These are phyloP conservation scores for Fistulina hepatica DNA, from an alignment of 1,284 basidiomycete genomes.

Conservation along the genomic window DNA sequence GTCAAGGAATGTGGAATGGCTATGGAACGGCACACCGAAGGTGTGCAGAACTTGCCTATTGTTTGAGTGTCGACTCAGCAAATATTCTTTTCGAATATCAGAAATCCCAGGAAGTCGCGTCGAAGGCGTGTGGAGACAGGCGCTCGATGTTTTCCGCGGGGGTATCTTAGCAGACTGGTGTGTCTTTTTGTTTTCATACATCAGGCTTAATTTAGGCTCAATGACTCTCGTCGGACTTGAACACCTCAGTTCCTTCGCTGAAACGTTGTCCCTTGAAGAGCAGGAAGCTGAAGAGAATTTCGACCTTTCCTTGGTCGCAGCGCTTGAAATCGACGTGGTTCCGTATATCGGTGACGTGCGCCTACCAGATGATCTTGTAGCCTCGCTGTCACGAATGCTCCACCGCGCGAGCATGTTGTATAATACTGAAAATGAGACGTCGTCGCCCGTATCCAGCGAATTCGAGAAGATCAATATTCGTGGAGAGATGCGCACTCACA, in stretches of 20 bases:
- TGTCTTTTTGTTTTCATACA: slow-evolving; percentile 16
- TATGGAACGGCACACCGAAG: slow-evolving; percentile 35
- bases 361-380: slow-evolving; percentile 66
- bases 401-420: slow-evolving; percentile 70
- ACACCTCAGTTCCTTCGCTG: slow-evolving; percentile 43
- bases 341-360: slow-evolving; percentile 61
- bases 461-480: neutral
- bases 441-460: neutral
- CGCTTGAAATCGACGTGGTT: slow-evolving; percentile 70
- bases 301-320: slow-evolving; percentile 70
- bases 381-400: slow-evolving; percentile 61
- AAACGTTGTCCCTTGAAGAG: slow-evolving; percentile 46
- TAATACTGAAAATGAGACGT: slow-evolving; percentile 22
- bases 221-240: too few relatives aligned
- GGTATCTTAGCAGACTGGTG: slow-evolving; percentile 81
- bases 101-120: slow-evolving; percentile 49
- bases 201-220: slow-evolving; percentile 2
- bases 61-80: neutral
- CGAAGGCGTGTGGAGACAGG: slow-evolving; percentile 75
- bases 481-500: slow-evolving; percentile 19
- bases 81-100: slow-evolving; percentile 17
- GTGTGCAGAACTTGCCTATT: slow-evolving; percentile 24
- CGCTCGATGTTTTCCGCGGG: slow-evolving; percentile 77
- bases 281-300: slow-evolving; percentile 82
- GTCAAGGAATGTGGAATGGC: slow-evolving; percentile 52